Base-by-base conservation (phyloP, 495 filamentous ascomycete species). In the Talaromyces nanjingensis region DNA sequence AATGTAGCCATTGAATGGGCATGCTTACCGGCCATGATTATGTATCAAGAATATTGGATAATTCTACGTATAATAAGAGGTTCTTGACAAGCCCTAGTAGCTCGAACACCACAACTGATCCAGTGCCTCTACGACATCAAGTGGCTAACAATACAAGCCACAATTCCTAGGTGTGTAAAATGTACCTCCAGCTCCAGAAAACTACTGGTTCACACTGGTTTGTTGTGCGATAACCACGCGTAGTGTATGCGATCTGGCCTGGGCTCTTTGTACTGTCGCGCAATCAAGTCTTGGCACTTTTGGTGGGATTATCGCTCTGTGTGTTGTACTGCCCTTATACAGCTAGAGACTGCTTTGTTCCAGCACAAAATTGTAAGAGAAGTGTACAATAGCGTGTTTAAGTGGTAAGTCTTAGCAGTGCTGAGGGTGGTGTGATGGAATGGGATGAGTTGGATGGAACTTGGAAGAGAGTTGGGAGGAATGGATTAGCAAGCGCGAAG, bases 1-100 rank as follows among this genome's bases (percentile, higher is more conserved):
- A 45, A 24, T 11, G 33, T 16, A 64, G 52, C 34, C 52, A n/a
- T 16, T 34, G 63, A n/a, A 42, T 52, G 55, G 56, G 63, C 73
- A 56, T 71, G 77, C 77, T 80, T 79, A 81, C 77, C 79, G 67
- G 79, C 73, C 77, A 80, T 81, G 72, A 65, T 73, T 65, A 67
- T 60, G 31, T 64, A 60, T 47, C 58, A 47, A 14, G 42, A 67
- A 67, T 68, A 66, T 47, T 64, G 65, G 53, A 65, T 69, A 54
- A 60, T 55, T 74, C 76, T 80, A 80, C 78, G 72, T 71, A 70
- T 71, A 66, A 70, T 67, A 65, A 63, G 69, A 67, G 42, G 56
- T 49, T 24, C 61, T 59, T 63, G 65, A 39, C 45, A 59, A 59
- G 64, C 66, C 56, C 63, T 67, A 59, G 64, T 66, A 65, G 67